Base-by-base conservation (phyloP, 1,284 basidiomycete genomes). In the Cryptococcus deneoformans region DNA sequence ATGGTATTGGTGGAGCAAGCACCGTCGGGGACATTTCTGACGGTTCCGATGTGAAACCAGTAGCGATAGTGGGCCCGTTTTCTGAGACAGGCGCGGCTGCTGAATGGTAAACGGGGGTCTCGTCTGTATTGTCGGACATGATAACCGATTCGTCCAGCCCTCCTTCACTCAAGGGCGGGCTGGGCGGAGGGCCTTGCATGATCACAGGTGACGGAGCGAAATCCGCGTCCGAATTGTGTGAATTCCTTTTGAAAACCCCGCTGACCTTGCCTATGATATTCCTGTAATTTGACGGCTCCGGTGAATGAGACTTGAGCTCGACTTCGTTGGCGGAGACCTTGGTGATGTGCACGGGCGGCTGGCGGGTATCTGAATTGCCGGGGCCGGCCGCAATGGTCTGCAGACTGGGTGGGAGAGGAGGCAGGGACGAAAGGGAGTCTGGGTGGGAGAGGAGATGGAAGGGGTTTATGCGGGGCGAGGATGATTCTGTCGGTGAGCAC, bases 131-230 rank as follows among this genome's bases (percentile, higher is more conserved):
- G 40, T 60, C 59, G 3, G 56, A 52, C 40, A 50, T 46, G 52
- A 54, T 46, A 24, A 59, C 59, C 24, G 56, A 57, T 16, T 16
- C 50, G 14, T 54, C 49, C 35, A 60, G 37, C 34, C 64, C 64
- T 16, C 52, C 61, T 5, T 73, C 71, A 58, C 72, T 75, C 24
- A 74, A 54, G 0, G 76, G 75, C 11, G 77, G 75, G 52, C 71
- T 73, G 6, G 75, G 75, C 10, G 75, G 77, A 10, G 76, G 64
- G 6, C 72, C 70, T 44, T 73, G 71, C 67, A 76, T 73, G 36
- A 63, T 56, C 35, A 53, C 45, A 14, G 58, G 52, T 1, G 58
- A 45, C 53, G 38, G 57, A 51, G 39, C 53, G 49, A 36, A 54
- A 51, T 14, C 58, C 51, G 10, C n/a, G 7, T 48, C 40, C 20